Percentiles rank a stretch among this genome's conserved stretches.
phyloP scores from a whole-genome alignment of 345 rosid species.

The Eutrema japonicum region DNA sequence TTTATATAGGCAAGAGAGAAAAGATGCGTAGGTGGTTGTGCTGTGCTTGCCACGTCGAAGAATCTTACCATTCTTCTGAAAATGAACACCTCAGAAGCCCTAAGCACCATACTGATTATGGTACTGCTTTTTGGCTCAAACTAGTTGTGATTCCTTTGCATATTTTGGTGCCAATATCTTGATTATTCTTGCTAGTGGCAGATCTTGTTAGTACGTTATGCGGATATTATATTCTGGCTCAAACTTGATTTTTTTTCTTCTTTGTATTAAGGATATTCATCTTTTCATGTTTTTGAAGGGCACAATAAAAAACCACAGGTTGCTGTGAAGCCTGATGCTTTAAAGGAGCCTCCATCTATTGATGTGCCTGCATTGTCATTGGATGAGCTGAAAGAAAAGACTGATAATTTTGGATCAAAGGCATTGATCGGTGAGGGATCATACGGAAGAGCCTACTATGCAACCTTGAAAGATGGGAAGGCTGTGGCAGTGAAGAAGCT shows the following conservation, averaged over 20 bases:
- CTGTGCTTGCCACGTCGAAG: conserved; percentile 85
- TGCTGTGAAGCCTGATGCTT: conserved; percentile 65
- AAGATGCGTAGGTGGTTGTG: conserved; percentile 98
- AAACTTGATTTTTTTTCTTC: too few relatives aligned
- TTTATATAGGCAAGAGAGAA: conserved; percentile 62
- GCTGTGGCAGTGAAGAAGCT: conserved; percentile 85
- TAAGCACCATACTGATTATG: conserved; percentile 39
- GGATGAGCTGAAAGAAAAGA: conserved; percentile 68
- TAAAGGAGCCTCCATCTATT: conserved; percentile 67
- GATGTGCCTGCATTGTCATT: conserved; percentile 63
- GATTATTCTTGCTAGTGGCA: conserved; percentile 15
- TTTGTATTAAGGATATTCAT: background rate
- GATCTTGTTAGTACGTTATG: background rate
- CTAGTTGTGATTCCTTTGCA: conserved; percentile 7
- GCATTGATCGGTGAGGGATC: conserved; percentile 91
- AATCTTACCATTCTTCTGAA: conserved; percentile 67
- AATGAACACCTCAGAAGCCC: conserved; percentile 70
- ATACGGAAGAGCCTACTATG: conserved; percentile 85
- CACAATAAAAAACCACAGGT: conserved; percentile 49
- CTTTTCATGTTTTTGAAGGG: conserved; percentile 15
- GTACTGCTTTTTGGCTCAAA: conserved; percentile 25
- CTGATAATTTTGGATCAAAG: conserved; percentile 67
- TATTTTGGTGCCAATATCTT: background rate
- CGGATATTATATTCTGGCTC: background rate
- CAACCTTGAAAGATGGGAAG: conserved; percentile 63